Base-by-base conservation (phyloP, 192 early-diverging fungal species). In the Cladochytrium replicatum region DNA sequence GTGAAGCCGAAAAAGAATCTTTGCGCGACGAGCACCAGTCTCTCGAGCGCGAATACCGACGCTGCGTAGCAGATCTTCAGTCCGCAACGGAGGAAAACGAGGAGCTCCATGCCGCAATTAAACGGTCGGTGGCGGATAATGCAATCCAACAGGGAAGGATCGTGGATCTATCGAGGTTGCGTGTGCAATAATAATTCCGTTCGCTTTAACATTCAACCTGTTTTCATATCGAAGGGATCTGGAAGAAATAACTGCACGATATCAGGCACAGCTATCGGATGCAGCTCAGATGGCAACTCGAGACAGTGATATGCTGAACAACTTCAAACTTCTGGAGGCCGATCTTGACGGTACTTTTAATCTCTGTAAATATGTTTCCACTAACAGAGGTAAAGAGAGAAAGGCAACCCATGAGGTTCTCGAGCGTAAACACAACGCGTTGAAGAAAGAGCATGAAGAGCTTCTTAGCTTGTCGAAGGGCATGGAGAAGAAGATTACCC, bases 241-340 rank as follows among this genome's bases (percentile, higher is more conserved):
- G 30, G 60, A 62, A 32, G 56, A 70, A 30, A 24, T 75, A 19
- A 60, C 68, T 6, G 40, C 46, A 15, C 43, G 63, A 43, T 70
- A 75, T 38, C 64, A 66, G 25, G 43, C 46, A 6, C 54, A 58
- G 34, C 52, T 75, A 5, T 42, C 41, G 19, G 72, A 75, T 21
- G 17, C 72, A 2, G 25, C 49, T 19, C 17, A 32, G 0, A 19
- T 58, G 2, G 58, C 63, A 7, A 24, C 27, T 3, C 19, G 72
- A 11, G 72, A 75, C 43, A 47, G 55, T 15, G 60, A 67, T 34
- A 34, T 68, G 31, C 38, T 75, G 9, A 49, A 56, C 6, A 51
- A 50, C 24, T 19, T 70, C 2, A 51, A 61, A 27, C 31, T 46
- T 1, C 49, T 52, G 43, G 60, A 68, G 43, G 26, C 30, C 6